Evolutionary conservation across 2,329 filamentous ascomycete genomes (phyloP), one percentile per base, ranked within the genome.

Genomic region (Verticillium dahliae): DNA sequence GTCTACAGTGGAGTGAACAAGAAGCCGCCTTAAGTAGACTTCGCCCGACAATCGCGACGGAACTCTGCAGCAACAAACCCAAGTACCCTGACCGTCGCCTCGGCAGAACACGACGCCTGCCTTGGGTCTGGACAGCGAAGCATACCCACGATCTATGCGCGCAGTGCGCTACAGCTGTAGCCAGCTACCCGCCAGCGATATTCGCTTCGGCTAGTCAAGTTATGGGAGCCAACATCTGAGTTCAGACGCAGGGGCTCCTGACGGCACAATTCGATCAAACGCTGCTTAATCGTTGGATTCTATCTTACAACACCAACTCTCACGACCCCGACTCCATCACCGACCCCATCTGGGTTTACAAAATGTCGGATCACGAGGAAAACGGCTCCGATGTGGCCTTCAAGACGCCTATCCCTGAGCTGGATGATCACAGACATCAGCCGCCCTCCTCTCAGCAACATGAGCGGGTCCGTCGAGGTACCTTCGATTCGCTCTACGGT

Each of bases 1-100:
- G 92, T 96, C 87, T 94, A 94, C 78, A 88, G 88, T 84, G 93
- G 94, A 90, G 91, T 92, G 82, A 91, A 95, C 84, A 95, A 92
- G 83, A 94, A 96, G 81, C 94, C 95, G 76, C 94, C 94, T 84
- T 98, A 98, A 97, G 80, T 94, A 7, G 9, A 52, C 18, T 13
- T 22, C 18, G 45, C 9, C 11, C 18, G 4, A 18, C 18, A 52
- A 22, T 22, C 22, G 10, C 18, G 77, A 82, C 70, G 76, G 10
- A 37, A 56, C 37, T 22, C 13, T n/a, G 6, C 10, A 35, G 11
- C 7, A 2, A 15, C 31, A 55, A 4, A 56, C n/a, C 13, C 11
- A 7, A 2, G n/a, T 11, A 7, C 3, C 9, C 18, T 22, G 45
- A 52, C 18, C 18, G 45, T 52, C 18, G 9, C 45, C 18, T 52